Percentiles rank a stretch among this genome's conserved stretches.
These are phyloP conservation scores for Physcomitrium patens DNA, from an alignment of 225 moss, liverwort and hornwort genomes.

Conservation along the genomic window DNA sequence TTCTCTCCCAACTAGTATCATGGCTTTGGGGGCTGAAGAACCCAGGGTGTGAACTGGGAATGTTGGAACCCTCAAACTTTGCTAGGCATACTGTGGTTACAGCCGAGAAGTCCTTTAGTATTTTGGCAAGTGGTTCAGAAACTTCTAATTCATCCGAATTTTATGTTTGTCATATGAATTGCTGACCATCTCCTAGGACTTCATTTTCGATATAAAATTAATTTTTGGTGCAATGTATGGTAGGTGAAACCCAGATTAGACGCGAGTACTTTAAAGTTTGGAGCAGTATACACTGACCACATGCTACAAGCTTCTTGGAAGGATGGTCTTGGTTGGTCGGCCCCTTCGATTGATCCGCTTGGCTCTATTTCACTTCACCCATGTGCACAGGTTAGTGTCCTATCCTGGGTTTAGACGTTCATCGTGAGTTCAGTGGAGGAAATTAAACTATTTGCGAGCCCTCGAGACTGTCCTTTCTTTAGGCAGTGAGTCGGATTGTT, in stretches of 20 bases:
- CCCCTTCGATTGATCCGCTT: conserved; percentile 72
- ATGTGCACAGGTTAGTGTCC: conserved; percentile 74
- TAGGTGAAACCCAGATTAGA: conserved; percentile 76
- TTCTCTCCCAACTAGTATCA: neutral
- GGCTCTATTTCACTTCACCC: conserved; percentile 80
- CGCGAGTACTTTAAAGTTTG: conserved; percentile 65
- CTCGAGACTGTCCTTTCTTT: neutral
- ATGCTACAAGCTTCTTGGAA: conserved; percentile 85
- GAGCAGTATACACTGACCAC: conserved; percentile 78
- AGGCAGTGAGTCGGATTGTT: neutral
- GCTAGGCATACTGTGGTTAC: too few species aligned
- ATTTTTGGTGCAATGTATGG: conserved; percentile 12
- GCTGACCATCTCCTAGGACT: too few species aligned
- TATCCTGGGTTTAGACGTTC: conserved; percentile 9
- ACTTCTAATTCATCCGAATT: too few species aligned
- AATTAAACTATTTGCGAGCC: conserved; percentile 4
- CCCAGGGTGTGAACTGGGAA: too few species aligned
- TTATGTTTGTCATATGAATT: too few species aligned
- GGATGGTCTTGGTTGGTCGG: conserved; percentile 76
- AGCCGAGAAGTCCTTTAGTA: too few species aligned
- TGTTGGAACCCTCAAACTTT: too few species aligned
- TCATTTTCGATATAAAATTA: too few species aligned
- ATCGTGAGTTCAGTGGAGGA: neutral
- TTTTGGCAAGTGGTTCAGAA: too few species aligned
- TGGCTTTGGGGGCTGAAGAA: neutral